Evolutionary conservation across 306 rosid species (phyloP), one percentile per base, ranked within the genome.

Genomic region (Dalbergia cultrata): DNA sequence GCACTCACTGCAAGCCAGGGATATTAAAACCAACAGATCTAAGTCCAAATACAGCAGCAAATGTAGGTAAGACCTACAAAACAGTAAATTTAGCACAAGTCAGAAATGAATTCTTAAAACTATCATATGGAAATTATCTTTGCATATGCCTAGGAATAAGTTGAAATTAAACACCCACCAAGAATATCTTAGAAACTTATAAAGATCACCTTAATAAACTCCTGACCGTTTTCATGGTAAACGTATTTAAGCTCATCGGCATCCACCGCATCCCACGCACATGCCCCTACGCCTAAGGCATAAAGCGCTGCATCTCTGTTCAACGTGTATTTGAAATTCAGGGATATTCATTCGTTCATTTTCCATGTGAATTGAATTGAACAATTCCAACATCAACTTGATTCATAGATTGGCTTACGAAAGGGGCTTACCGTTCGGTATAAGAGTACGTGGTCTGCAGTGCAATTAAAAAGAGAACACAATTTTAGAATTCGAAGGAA

Each of bases 201-300:
- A 31, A 68, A 57, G 1, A 74, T 52, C 53, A 95, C 99, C 98
- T 93, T 88, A 21, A 95, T 84, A 84, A 21, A 82, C 65, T 87
- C 59, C 85, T 88, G 97, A 18, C 99, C 96, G 64, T 81, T 81
- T 72, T 90, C 92, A 84, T 90, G 88, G 86, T 95, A 91, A 85
- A 93, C 92, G 81, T 85, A 95, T 83, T 95, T 90, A 65, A 95
- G 98, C 79, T 95, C 96, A 67, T 89, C 97, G 4, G 73, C 75
- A 60, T 95, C 98, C 45, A 91, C 90, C 13, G 99, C 96, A 79
- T 95, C 84, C 39, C 71, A 79, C 11, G 88, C 88, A 76, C 98
- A 91, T 9, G 90, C 97, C 72, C 99, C 99, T 41, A 93, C 75
- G 14, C 98, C 98, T 80, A 95, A 80, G 22, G 99, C 97, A 85